Percentiles rank a stretch among this genome's conserved stretches.
These are phyloP conservation scores for Spongispora temasekensis DNA, from an alignment of 1,284 basidiomycete genomes.

Conservation along the genomic window DNA sequence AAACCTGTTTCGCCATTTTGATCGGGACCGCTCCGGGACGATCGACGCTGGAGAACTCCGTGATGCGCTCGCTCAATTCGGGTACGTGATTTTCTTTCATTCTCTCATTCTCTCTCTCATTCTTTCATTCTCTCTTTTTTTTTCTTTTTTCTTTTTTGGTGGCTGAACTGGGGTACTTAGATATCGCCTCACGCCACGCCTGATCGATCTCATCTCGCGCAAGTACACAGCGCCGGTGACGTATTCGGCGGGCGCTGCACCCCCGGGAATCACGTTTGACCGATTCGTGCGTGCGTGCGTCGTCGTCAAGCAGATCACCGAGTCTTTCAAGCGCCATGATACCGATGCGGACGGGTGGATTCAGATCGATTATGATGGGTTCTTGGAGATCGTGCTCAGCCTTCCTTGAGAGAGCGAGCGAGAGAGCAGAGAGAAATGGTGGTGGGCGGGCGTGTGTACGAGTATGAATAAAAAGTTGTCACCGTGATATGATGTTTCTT, in stretches of 20 bases:
- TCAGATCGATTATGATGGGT: slow-evolving; percentile 75
- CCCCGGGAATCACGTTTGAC: slow-evolving; percentile 74
- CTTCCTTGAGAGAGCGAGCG: slow-evolving; percentile 52
- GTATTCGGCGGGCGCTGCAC: slow-evolving; percentile 36
- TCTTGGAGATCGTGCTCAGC: slow-evolving; percentile 71
- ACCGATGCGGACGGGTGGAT: slow-evolving; percentile 73
- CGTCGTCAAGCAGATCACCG: slow-evolving; percentile 74
- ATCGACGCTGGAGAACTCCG: slow-evolving; percentile 69
- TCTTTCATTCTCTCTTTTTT: neutral
- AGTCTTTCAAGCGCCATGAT: slow-evolving; percentile 63
- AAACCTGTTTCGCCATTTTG: slow-evolving; percentile 77
- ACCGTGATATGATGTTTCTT: no score
- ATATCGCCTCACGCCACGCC: slow-evolving; percentile 63
- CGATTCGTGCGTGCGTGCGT: slow-evolving; percentile 84
- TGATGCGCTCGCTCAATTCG: slow-evolving; percentile 69
- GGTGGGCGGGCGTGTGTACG: neutral
- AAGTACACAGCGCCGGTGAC: slow-evolving; percentile 57
- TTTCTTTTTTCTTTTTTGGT: no score
- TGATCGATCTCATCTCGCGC: slow-evolving; percentile 60
- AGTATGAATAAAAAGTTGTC: no score
- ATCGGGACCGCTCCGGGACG: slow-evolving; percentile 71
- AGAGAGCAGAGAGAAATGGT: no score
- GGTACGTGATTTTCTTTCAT: slow-evolving; percentile 35
- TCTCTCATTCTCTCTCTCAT: neutral
- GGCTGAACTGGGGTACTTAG: slow-evolving; percentile 35